Evolutionary conservation across 176 grass and related monocot species (phyloP), one percentile per base, ranked within the genome.

Genomic region (Oryza officinalis): DNA sequence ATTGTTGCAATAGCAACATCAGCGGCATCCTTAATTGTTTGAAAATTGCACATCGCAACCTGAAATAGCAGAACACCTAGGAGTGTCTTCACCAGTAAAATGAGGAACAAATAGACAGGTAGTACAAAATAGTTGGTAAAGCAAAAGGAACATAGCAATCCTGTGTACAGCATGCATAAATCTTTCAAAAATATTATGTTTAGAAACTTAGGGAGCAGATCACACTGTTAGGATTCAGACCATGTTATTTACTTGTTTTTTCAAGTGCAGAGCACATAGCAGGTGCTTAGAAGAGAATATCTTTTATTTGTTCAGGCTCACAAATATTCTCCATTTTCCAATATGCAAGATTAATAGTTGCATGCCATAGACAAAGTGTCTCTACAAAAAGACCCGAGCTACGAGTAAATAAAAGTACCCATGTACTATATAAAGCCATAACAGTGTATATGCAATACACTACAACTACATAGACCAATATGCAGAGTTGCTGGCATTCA

Each of bases 31-130:
- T 98, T 93, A 43, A 98, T 90, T 23, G 91, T 93, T 88, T 83
- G 86, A 81, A 98, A 98, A 88, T 95, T 98, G 57, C 96, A 98
- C 93, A 98, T 98, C 20, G 93, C 96, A 78, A 95, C 96, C 96
- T 95, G 81, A 86, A 76, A 84, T 47, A 85, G 22, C 32, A 72
- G 72, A 86, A 15, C n/a, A 80, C 32, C 61, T 61, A 86, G 46
- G 35, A 83, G 67, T 52, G 61, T 13, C 17, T 65, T 71, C 81
- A 81, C n/a, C 44, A 38, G 43, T 66, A 80, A 75, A 84, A 88
- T 63, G 23, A 70, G n/a, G 12, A 78, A 13, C 6, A 77, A 71
- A 50, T 2, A 69, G 28, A 75, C 40, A 75, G 6, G 80, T 52
- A 17, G 3, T 63, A 61, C 14, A 46, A 73, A 74, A 35, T 47